Evolutionary conservation across 2,329 filamentous ascomycete genomes (phyloP).

Genomic region (Apiospora hydei): DNA sequence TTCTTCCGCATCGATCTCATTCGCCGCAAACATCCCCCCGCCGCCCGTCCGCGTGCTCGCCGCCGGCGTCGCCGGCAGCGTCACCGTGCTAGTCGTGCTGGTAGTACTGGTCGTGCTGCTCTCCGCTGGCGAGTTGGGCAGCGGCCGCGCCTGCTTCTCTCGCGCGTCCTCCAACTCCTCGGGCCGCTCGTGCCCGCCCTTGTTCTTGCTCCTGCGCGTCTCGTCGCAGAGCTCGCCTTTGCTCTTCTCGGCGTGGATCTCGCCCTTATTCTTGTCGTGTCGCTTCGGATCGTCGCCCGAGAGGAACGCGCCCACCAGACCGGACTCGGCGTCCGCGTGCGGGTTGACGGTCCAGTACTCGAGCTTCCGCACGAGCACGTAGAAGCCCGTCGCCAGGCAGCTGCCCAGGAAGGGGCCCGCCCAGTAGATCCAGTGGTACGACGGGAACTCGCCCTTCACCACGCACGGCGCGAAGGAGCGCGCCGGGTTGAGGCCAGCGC

Average conservation of each 20-base stretch:
- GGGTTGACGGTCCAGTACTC: slow-evolving; percentile 25
- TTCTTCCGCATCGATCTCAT: not conserved
- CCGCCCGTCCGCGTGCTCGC: not conserved
- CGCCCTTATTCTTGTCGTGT: slow-evolving; percentile 4
- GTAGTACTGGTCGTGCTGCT: not conserved
- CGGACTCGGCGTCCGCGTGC: slow-evolving; percentile 9
- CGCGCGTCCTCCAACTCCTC: not conserved
- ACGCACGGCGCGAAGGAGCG: slow-evolving; percentile 22
- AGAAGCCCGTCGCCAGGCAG: slow-evolving; percentile 22
- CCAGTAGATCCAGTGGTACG: slow-evolving; percentile 26
- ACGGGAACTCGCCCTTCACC: slow-evolving; percentile 11
- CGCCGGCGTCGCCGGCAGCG: not conserved
- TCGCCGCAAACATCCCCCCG: not conserved
- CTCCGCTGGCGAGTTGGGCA: not conserved
- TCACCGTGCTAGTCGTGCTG: not conserved
- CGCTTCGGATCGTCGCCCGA: slow-evolving; percentile 7
- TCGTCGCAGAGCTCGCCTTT: not conserved
- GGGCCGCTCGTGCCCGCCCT: not conserved
- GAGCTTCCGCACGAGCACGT: slow-evolving; percentile 16
- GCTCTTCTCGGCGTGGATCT: slow-evolving; percentile 14
- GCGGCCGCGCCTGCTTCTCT: not conserved
- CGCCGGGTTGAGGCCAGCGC: slow-evolving; percentile 22
- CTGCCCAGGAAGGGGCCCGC: slow-evolving; percentile 10
- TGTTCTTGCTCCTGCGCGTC: not conserved
- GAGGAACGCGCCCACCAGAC: slow-evolving; percentile 20